A percentile compares a stretch with the other conserved stretches of the same genome.
Conservation (phyloP, 2,329 filamentous ascomycete genomes). For the Ophiognomonia clavigignenti-juglandacearum region DNA sequence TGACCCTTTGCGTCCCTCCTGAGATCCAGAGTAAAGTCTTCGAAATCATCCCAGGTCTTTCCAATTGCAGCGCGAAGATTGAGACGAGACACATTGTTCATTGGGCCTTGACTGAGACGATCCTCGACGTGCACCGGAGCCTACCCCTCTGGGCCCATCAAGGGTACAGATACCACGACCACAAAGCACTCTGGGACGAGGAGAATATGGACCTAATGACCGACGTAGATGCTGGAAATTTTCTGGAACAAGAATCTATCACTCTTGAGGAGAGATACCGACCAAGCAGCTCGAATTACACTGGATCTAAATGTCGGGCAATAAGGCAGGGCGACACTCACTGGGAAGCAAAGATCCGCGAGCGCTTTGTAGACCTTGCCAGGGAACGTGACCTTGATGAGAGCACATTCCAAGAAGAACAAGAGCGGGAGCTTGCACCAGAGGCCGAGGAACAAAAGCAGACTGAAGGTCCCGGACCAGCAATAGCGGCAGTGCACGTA, state of each 20-base stretch:
- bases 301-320: neutral
- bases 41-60: too few relatives aligned
- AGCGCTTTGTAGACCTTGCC: conserved; percentile 33
- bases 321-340: neutral
- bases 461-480: conserved; percentile 40
- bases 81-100: conserved; percentile 56
- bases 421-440: conserved; percentile 62
- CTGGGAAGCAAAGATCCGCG: too few relatives aligned
- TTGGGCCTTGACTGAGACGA: conserved; percentile 58
- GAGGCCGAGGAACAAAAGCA: conserved; percentile 59
- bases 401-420: conserved; percentile 54
- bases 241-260: conserved; percentile 52
- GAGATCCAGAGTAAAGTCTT: conserved; percentile 55
- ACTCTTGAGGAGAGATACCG: conserved; percentile 48
- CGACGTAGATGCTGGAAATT: conserved; percentile 27
- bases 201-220: conserved; percentile 18
- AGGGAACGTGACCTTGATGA: conserved; percentile 25
- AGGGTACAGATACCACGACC: conserved; percentile 44
- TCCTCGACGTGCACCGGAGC: conserved; percentile 38
- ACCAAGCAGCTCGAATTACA: conserved; percentile 21
- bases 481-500: conserved; percentile 33
- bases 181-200: conserved; percentile 27
- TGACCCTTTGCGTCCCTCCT: conserved; percentile 53
- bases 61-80: too few relatives aligned
- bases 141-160: conserved; percentile 59